Evolutionary conservation across 148 eudicot genomes (phyloP).

Genomic region (Cornus florida): DNA sequence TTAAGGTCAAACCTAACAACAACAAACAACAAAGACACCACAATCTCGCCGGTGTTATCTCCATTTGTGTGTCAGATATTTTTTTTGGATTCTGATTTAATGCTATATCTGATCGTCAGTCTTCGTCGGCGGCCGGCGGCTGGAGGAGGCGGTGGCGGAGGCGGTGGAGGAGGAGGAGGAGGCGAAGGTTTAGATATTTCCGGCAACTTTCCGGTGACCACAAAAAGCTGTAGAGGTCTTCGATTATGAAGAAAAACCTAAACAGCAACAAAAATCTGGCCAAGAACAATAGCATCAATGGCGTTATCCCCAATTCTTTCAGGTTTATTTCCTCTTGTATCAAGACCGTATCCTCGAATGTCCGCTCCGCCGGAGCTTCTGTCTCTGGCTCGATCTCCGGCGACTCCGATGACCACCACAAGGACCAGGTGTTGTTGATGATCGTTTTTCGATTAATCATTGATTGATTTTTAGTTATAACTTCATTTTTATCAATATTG

Average conservation of each 20-base stretch:
- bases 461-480: too few relatives aligned
- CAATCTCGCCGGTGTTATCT: slow-evolving; percentile 14
- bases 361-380: slow-evolving; percentile 82
- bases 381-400: slow-evolving; percentile 74
- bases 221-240: slow-evolving; percentile 23
- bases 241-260: slow-evolving; percentile 47
- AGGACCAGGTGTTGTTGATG: slow-evolving; percentile 70
- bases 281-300: slow-evolving; percentile 45
- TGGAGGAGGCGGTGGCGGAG: slow-evolving; percentile 2
- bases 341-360: slow-evolving; percentile 90
- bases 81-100: slow-evolving; percentile 6
- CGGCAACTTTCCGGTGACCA: not conserved
- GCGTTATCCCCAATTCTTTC: slow-evolving; percentile 63
- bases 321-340: slow-evolving; percentile 87
- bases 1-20: slow-evolving; percentile 34
- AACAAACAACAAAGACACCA: slow-evolving; percentile 8
- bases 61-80: not conserved
- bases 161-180: slow-evolving; percentile 19
- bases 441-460: not conserved
- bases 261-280: slow-evolving; percentile 11
- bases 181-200: not conserved
- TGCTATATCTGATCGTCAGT: slow-evolving; percentile 19
- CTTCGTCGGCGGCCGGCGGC: slow-evolving; percentile 23
- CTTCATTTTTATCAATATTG: too few relatives aligned
- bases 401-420: slow-evolving; percentile 55